These are phyloP conservation scores for Theileria equi DNA, from an alignment of 169 alveolate genomes.

Conservation along the genomic window DNA sequence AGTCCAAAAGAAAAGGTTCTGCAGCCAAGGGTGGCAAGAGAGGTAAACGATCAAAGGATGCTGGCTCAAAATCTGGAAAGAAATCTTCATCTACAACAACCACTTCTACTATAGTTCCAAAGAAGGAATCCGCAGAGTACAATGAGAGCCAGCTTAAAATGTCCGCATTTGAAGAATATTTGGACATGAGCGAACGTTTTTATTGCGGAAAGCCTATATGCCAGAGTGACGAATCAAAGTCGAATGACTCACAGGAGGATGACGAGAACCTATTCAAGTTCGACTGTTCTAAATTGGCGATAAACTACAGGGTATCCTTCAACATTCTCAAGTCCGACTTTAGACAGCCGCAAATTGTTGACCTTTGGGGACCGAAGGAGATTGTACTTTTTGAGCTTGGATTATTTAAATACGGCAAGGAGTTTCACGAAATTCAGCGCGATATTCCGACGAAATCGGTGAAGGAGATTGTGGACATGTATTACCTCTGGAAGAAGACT, in stretches of 20 bases:
- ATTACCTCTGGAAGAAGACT: conserved; percentile 81
- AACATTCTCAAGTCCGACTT: conserved; percentile 36
- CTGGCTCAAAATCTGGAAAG: not conserved
- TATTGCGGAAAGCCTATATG: conserved; percentile 60
- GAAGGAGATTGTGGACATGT: conserved; percentile 79
- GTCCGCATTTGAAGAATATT: conserved; percentile 44
- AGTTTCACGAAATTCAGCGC: conserved; percentile 74
- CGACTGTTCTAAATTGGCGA: conserved; percentile 48
- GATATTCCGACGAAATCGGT: conserved; percentile 74
- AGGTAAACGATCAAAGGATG: not conserved
- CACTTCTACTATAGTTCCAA: not conserved
- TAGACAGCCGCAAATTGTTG: conserved; percentile 68
- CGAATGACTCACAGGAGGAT: not conserved
- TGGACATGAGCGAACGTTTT: conserved; percentile 56
- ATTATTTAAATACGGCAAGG: conserved; percentile 79
- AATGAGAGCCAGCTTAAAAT: conserved; percentile 20
- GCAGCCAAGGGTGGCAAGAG: not conserved
- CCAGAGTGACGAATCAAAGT: not conserved
- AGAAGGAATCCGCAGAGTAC: not conserved
- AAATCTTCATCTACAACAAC: not conserved
- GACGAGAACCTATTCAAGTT: conserved; percentile 30
- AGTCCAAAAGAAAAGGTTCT: not conserved
- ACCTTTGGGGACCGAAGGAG: conserved; percentile 84
- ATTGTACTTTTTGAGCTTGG: conserved; percentile 79
- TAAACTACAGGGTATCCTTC: conserved; percentile 42